Base-by-base conservation (phyloP, 2,329 filamentous ascomycete genomes). In the Claviceps purpurea region DNA sequence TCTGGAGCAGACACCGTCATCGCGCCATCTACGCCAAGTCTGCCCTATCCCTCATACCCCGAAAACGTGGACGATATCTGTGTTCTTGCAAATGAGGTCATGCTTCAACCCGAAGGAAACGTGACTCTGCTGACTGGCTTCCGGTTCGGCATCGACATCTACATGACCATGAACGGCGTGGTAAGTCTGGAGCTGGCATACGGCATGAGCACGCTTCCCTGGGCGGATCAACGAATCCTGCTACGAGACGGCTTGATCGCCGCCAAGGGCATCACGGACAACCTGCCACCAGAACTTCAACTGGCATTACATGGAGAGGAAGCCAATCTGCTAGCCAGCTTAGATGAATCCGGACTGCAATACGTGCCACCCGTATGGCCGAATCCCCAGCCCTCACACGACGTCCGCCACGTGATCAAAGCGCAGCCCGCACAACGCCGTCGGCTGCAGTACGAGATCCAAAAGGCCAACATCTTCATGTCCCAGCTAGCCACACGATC, bases 381-480 rank as follows among this genome's bases (percentile, higher is more conserved):
- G 7, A 68, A 65, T 50, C 65, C 67, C 5, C 70, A 73, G 55
- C 71, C 74, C 0, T 60, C 70, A 8, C 69, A 77, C 55, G 77
- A 80, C 56, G 60, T 78, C 16, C 73, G 75, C 43, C 73, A 71
- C 41, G 65, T 71, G 7, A 70, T 79, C 53, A 72, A 73, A 51
- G 66, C 69, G 20, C 69, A 79, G 26, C 73, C 75, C 1, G 63
- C 69, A 26, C 70, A 73, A 2, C 74, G 78, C 2, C 73, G 79
- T 1, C 71, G 75, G 52, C 65, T 89, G 4, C 87, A 93, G 62
- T 89, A 84, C 58, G 89, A 95, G 67, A 93, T 95, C 34, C 89
- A 95, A 64, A 95, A 94, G 64, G 87, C 88, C 6, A 95, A 95
- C 64, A 87, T 95, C 41, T 89, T 91, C 62, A 81, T 84, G 2